Evolutionary conservation across 441 rosid species (phyloP).

Genomic region (Theobroma grandiflorum): DNA sequence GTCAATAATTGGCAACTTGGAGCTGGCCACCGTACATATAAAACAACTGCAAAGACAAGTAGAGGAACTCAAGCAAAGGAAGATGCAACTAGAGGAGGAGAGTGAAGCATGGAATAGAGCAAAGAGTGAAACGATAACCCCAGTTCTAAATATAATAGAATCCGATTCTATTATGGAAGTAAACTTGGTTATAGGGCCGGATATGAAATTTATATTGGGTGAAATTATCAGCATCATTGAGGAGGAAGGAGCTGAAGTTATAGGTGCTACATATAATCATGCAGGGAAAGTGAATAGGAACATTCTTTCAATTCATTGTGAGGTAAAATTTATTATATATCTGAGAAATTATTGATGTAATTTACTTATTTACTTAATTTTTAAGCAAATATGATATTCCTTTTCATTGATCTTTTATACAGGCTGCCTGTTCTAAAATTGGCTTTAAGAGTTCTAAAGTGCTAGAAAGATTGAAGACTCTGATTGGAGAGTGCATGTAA

Average conservation of each 20-base stretch:
- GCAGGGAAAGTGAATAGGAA: constrained; percentile 19
- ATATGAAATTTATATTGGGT: constrained; percentile 21
- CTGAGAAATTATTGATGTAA: no score
- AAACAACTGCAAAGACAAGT: constrained; percentile 24
- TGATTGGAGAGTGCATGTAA: no score
- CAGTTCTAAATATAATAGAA: constrained; percentile 15
- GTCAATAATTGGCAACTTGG: constrained; percentile 24
- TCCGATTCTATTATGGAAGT: constrained; percentile 29
- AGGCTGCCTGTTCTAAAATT: no score
- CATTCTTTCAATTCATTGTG: constrained; percentile 18
- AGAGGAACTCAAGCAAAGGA: constrained; percentile 19
- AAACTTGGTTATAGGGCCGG: constrained; percentile 21
- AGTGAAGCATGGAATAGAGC: neutral
- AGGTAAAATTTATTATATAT: constrained; percentile 9
- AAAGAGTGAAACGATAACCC: neutral
- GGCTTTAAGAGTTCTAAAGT: neutral
- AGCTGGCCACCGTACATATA: constrained; percentile 30
- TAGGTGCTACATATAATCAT: neutral
- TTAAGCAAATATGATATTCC: no score
- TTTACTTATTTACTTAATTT: no score
- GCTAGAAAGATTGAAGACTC: neutral
- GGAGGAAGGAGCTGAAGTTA: constrained; percentile 41
- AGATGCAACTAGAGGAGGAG: neutral
- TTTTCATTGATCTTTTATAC: no score
- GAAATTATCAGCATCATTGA: constrained; percentile 32